phyloP scores from a whole-genome alignment of 805 yeast species.

The Nakazawaea siamensis region DNA sequence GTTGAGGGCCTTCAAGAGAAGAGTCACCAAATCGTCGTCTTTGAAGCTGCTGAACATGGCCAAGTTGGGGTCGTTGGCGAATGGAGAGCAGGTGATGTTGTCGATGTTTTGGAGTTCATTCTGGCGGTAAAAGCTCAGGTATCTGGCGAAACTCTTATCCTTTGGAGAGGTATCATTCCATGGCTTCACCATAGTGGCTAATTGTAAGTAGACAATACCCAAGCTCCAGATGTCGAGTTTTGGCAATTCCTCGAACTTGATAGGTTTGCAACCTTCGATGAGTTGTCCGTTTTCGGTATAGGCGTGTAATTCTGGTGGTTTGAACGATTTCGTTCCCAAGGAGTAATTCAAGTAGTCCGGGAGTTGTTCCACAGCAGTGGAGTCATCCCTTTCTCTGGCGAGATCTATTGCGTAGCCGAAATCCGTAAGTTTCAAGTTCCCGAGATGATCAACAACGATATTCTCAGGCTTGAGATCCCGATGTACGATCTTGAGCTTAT shows the following conservation, averaged over 20 bases:
- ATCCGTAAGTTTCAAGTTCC: slow-evolving; percentile 37
- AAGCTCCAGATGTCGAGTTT: slow-evolving; percentile 44
- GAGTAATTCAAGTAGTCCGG: slow-evolving; percentile 17
- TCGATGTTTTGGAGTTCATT: slow-evolving; percentile 3
- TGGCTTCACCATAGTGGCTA: slow-evolving; percentile 35
- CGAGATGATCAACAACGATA: slow-evolving; percentile 34
- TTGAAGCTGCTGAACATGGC: not conserved
- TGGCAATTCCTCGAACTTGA: slow-evolving; percentile 18
- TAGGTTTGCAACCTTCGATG: not conserved
- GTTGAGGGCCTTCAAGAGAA: slow-evolving; percentile 21
- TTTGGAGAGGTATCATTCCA: slow-evolving; percentile 34
- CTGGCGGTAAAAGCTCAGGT: slow-evolving; percentile 4
- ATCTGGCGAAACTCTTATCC: slow-evolving; percentile 14
- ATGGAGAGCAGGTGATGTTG: not conserved
- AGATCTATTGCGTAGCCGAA: slow-evolving; percentile 42
- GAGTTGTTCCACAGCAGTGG: not conserved
- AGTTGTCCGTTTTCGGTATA: slow-evolving; percentile 13
- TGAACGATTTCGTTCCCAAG: slow-evolving; percentile 46
- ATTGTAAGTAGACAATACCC: slow-evolving; percentile 39
- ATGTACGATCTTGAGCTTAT: slow-evolving; percentile 34
- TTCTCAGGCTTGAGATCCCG: slow-evolving; percentile 51
- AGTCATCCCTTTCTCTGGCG: slow-evolving; percentile 12
- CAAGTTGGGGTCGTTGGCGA: slow-evolving; percentile 2
- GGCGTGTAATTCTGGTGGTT: slow-evolving; percentile 42
- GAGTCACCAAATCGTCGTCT: slow-evolving; percentile 10